phyloP scores from a whole-genome alignment of 306 rosid genomes.

The Malus sylvestris region DNA sequence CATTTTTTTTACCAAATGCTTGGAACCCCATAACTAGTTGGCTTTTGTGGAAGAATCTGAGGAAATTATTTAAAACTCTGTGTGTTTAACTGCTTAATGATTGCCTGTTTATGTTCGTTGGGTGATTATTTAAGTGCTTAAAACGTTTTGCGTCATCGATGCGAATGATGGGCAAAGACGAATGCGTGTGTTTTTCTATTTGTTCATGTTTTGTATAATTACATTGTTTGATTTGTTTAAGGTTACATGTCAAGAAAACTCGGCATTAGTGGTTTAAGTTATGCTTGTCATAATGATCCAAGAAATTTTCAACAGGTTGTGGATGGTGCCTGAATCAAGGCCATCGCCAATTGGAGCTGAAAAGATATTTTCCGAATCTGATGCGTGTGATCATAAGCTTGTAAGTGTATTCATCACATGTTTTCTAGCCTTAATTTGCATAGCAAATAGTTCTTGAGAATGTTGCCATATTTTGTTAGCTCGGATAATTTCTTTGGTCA shows the following conservation, averaged over 20 bases:
- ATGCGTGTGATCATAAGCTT: conserved; percentile 40
- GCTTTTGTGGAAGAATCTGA: conserved; percentile 11
- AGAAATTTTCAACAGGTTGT: conserved; percentile 49
- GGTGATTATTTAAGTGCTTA: background rate
- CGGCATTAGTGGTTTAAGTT: background rate
- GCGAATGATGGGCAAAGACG: background rate
- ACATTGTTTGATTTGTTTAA: background rate
- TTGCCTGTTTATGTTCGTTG: conserved; percentile 1
- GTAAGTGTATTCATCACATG: conserved; percentile 37
- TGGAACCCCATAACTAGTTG: background rate
- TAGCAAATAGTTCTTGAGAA: background rate
- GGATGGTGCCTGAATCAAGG: conserved; percentile 50
- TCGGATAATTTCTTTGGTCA: background rate
- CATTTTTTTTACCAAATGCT: background rate
- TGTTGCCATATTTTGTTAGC: background rate
- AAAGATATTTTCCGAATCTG: conserved; percentile 25
- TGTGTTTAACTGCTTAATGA: background rate
- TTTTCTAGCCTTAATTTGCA: background rate
- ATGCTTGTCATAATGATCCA: conserved; percentile 10
- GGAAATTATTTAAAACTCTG: background rate
- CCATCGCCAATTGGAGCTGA: conserved; percentile 32
- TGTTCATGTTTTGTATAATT: background rate
- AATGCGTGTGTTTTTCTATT: background rate
- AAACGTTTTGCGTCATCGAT: background rate
- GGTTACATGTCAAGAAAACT: conserved; percentile 13